Conservation (phyloP, 768 basidiomycete genomes). For the Jaapia argillacea region DNA sequence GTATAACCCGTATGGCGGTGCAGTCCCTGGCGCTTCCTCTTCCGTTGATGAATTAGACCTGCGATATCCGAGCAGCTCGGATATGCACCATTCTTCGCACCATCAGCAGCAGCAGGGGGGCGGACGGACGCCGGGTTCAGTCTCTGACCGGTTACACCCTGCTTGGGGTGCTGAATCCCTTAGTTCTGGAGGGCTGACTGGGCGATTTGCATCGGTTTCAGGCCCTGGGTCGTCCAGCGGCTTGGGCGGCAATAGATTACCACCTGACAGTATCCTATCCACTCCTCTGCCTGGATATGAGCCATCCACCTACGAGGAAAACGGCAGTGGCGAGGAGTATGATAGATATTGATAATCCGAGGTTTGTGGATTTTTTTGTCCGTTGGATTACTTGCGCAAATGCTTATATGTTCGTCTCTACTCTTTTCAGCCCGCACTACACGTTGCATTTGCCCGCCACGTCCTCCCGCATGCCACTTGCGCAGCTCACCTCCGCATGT, state of each 20-base stretch:
- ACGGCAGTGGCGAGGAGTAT: slow-evolving; percentile 7
- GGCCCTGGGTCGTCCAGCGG: no score
- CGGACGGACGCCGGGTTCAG: background rate
- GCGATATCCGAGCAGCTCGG: background rate
- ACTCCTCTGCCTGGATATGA: slow-evolving; percentile 62
- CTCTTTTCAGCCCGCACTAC: background rate
- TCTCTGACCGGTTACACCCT: background rate
- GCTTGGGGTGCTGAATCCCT: no score
- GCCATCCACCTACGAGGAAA: slow-evolving; percentile 17
- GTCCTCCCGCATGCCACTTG: background rate
- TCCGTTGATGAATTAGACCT: background rate
- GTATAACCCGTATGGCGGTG: background rate
- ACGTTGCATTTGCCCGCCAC: background rate
- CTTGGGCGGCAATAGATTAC: slow-evolving; percentile 26
- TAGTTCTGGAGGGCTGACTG: no score
- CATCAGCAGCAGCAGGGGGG: background rate
- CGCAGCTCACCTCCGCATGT: background rate
- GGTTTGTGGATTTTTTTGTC: background rate
- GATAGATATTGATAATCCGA: background rate
- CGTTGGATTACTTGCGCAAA: background rate
- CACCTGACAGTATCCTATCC: slow-evolving; percentile 56
- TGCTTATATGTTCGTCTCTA: background rate
- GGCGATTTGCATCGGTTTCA: no score
- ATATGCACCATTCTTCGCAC: background rate
- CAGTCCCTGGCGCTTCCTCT: background rate